These are phyloP conservation scores for Aspergillus novofumigatus DNA, from an alignment of 2,329 filamentous ascomycete genomes.

Conservation along the genomic window DNA sequence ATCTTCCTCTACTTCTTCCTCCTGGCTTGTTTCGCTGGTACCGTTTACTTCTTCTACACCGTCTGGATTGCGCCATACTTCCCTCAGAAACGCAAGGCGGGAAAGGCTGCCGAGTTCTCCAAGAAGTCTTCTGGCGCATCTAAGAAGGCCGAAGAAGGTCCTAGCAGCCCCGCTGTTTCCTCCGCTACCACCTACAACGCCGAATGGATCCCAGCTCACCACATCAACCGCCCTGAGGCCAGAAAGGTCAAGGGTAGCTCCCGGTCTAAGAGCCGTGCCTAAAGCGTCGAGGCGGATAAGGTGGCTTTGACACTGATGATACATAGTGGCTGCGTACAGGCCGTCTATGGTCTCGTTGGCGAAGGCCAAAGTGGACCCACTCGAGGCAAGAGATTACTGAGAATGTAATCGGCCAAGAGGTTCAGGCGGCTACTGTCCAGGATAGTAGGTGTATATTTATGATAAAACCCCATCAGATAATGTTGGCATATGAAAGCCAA, in stretches of 20 bases:
- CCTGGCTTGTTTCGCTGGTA: conserved; percentile 69
- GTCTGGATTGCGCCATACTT: conserved; percentile 96
- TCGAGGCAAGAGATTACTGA: conserved; percentile 15
- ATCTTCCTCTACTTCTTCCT: conserved; percentile 98
- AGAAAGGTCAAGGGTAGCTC: conserved; percentile 54
- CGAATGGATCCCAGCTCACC: conserved; percentile 87
- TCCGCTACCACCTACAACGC: conserved; percentile 77
- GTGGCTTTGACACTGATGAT: conserved; percentile 3
- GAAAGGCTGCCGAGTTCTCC: conserved; percentile 62
- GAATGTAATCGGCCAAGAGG: conserved; percentile 16
- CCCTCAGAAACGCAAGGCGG: conserved; percentile 67
- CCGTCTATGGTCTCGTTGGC: conserved; percentile 6
- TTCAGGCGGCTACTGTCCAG: conserved; percentile 8
- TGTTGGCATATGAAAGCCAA: not conserved
- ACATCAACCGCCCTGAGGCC: conserved; percentile 79
- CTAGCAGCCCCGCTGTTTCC: conserved; percentile 66
- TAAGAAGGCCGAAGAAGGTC: conserved; percentile 69
- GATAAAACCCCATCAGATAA: conserved; percentile 4
- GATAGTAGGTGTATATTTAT: conserved; percentile 22
- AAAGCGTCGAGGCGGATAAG: conserved; percentile 9
- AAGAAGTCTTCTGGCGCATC: conserved; percentile 57
- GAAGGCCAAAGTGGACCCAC: conserved; percentile 8
- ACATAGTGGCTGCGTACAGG: conserved; percentile 2
- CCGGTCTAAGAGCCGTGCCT: conserved; percentile 35
- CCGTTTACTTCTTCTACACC: conserved; percentile 94